Conservation (phyloP, 1,284 basidiomycete species). For the Heterobasidion annosum region DNA sequence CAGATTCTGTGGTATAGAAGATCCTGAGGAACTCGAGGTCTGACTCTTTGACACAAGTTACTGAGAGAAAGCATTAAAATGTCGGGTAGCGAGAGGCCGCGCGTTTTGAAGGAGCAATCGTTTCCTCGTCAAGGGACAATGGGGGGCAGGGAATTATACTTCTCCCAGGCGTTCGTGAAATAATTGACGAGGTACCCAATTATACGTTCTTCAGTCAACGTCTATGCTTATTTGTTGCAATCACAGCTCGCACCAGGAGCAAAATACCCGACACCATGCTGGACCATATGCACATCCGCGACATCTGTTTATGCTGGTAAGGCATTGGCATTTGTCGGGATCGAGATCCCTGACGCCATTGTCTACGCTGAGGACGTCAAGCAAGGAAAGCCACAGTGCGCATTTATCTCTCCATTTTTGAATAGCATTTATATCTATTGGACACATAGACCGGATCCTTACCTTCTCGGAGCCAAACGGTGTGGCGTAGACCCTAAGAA, state of each 20-base stretch:
- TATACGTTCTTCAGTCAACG: too few relatives aligned
- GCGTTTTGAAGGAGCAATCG: constrained; percentile 62
- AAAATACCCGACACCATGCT: constrained; percentile 41
- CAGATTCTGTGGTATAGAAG: constrained; percentile 60
- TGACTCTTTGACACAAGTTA: constrained; percentile 3
- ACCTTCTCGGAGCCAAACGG: constrained; percentile 61
- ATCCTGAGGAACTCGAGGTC: constrained; percentile 62
- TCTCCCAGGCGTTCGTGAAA: constrained; percentile 50
- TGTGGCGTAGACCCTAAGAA: constrained; percentile 50
- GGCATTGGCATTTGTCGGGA: constrained; percentile 40
- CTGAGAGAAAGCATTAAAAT: background rate
- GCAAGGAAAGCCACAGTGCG: constrained; percentile 73
- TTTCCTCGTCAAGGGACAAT: constrained; percentile 41
- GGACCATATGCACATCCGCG: constrained; percentile 67
- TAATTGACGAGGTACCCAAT: constrained; percentile 39
- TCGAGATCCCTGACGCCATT: constrained; percentile 55
- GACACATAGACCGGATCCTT: constrained; percentile 71
- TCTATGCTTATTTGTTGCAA: background rate
- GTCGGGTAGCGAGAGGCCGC: constrained; percentile 45
- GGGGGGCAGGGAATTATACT: constrained; percentile 50
- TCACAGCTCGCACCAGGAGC: constrained; percentile 34
- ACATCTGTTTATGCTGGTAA: constrained; percentile 49
- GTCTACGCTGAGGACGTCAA: constrained; percentile 74
- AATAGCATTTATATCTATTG: constrained; percentile 18
- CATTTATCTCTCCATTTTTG: constrained; percentile 1